These are phyloP conservation scores for Colletotrichum cordylinicola DNA, from an alignment of 2,329 filamentous ascomycete species.

Conservation along the genomic window DNA sequence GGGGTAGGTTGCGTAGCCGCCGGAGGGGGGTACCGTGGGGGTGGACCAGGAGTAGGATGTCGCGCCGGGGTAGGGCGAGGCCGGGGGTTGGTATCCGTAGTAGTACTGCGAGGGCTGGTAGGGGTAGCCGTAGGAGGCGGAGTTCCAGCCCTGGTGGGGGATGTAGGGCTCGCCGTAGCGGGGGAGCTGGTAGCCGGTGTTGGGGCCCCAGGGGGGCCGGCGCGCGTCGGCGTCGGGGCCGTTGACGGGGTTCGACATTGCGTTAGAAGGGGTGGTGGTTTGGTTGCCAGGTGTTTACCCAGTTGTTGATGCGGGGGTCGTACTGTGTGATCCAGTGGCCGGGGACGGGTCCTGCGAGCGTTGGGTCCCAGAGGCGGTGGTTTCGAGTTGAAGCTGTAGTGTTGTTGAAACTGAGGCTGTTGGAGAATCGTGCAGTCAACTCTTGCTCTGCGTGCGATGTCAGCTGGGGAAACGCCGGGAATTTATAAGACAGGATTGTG, in stretches of 20 bases:
- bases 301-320: slow-evolving; percentile 7
- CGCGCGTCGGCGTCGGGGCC: slow-evolving; percentile 40
- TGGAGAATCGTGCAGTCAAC: neutral
- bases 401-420: neutral
- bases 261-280: neutral
- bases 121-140: neutral
- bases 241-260: slow-evolving; percentile 38
- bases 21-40: neutral
- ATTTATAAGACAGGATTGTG: neutral
- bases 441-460: neutral
- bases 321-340: slow-evolving; percentile 35
- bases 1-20: slow-evolving; percentile 16
- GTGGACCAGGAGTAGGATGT: slow-evolving; percentile 15
- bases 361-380: slow-evolving; percentile 28
- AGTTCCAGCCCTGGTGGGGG: slow-evolving; percentile 33
- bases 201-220: slow-evolving; percentile 37
- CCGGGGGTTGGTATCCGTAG: neutral
- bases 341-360: slow-evolving; percentile 32
- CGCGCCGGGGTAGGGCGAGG: neutral
- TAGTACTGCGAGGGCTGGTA: slow-evolving; percentile 42
- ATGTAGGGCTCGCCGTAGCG: slow-evolving; percentile 43
- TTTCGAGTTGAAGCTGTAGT: neutral
- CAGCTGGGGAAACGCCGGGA: neutral
- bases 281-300: slow-evolving; percentile 42
- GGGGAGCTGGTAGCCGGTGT: slow-evolving; percentile 30